Base-by-base conservation (phyloP, 768 basidiomycete species). In the Mycena kentingensis region DNA sequence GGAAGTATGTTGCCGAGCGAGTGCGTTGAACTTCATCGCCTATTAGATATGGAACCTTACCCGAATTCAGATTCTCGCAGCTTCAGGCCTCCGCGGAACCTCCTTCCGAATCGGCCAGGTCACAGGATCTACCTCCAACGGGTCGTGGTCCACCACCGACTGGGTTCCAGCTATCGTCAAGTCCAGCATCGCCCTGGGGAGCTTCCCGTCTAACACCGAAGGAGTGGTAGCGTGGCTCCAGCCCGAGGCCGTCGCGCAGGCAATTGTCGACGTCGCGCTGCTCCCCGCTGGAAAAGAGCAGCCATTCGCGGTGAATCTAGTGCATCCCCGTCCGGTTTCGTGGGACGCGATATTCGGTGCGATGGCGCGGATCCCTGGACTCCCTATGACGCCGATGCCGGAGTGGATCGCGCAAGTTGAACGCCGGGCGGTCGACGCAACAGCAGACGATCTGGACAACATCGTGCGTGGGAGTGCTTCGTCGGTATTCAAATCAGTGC, bases 121-220 rank as follows among this genome's bases (percentile, higher is more conserved):
- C 48, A 57, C 64, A 12, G 75, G 72, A 5, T 16, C 46, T 18
- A 68, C 67, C 5, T 55, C 61, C 3, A 65, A 70, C 50, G 76
- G 75, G 12, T 64, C 67, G 10, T 74, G 72, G 75, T 65, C 64
- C 34, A 68, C 65, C 1, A 60, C 65, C 1, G 67, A 71, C 32
- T 73, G 73, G 70, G 58, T 77, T 21, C 70, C 74, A 8, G 60
- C 66, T 22, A 62, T 76, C 7, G 58, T 74, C 28, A 68, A 69
- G 54, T 73, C 73, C 4, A 68, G 67, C 39, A 38, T 71, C 12
- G 39, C 50, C 2, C 37, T 73, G 28, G 67, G 63, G 2, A 63
- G 48, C 5, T 57, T 75, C 31, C 71, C 71, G 5, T 34, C 46
- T 15, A 34, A 34, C 18, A 13, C 46, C n/a, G 18, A n/a, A 3